A percentile compares a stretch with the other conserved stretches of the same genome.
Evolutionary conservation across 495 filamentous ascomycete species (phyloP).

Genomic region (Sphaerosporella brunnea): DNA sequence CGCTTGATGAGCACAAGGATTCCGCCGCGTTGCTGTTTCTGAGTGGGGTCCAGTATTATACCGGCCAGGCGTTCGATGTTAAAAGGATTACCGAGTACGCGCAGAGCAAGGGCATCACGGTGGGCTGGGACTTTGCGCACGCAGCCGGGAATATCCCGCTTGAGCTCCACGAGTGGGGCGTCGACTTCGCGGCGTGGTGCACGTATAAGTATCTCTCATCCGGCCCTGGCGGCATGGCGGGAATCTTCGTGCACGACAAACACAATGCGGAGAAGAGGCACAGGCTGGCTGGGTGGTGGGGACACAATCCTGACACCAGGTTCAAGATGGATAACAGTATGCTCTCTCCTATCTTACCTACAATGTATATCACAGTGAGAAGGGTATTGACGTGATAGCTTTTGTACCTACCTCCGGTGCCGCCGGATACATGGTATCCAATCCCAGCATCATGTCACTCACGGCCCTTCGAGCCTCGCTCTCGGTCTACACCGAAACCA

Average conservation of each 20-base stretch:
- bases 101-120: conserved; percentile 52
- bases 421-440: conserved; percentile 51
- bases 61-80: conserved; percentile 80
- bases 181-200: conserved; percentile 92
- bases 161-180: conserved; percentile 74
- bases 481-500: conserved; percentile 57
- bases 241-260: conserved; percentile 68
- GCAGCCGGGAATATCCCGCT: conserved; percentile 81
- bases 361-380: too few relatives aligned
- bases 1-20: conserved; percentile 59
- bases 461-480: conserved; percentile 59
- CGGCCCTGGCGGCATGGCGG: conserved; percentile 75
- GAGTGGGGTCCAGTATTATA: conserved; percentile 88
- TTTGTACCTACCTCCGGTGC: conserved; percentile 59
- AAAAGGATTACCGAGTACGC: conserved; percentile 65
- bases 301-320: conserved; percentile 17
- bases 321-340: conserved; percentile 40
- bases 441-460: conserved; percentile 48
- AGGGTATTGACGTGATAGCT: conserved; percentile 38
- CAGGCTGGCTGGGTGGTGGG: conserved; percentile 26
- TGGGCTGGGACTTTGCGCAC: conserved; percentile 93
- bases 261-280: conserved; percentile 39
- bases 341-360: not conserved
- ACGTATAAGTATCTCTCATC: conserved; percentile 93
- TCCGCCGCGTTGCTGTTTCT: conserved; percentile 66